Evolutionary conservation across 441 rosid genomes (phyloP), one percentile per base, ranked within the genome.

Genomic region (Daphne laureola): DNA sequence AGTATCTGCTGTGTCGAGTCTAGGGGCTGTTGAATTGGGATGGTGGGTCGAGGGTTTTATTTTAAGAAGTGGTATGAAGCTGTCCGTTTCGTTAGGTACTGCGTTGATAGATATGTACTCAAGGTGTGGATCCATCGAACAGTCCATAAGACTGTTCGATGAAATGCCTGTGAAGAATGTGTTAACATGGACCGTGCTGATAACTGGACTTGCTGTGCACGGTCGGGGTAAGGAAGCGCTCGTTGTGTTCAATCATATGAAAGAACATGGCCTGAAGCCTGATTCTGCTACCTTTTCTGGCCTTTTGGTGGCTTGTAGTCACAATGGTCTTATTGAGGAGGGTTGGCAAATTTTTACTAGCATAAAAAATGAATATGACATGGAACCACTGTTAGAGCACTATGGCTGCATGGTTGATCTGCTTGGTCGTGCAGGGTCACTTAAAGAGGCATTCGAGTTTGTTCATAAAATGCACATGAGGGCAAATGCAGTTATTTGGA

Each of bases 361-460:
- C 67, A 75, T 72, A 11, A 58, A 55, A 61, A 54, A 54, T 17
- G 71, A 64, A 12, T 55, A 57, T 47, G 56, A 58, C 4, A 45
- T 64, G 66, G 71, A 72, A 54, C 68, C 67, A 8, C 57, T 17
- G 9, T 45, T 69, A 0, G 74, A 71, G 47, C 76, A 75, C 43
- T 71, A 63, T 25, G 79, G 76, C 4, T 71, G 79, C 40, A 59
- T 75, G 65, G 74, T 75, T 40, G 80, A 75, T 63, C 56, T 72
- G 38, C 62, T 75, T 43, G 73, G 77, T 13, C 64, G 73, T 15
- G 72, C 75, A 1, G 71, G 75, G 41, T 17, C 58, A 63, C 45
- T 69, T 16, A 6, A 54, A 0, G 49, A 75, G 52, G 80, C 75
- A 5, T 69, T 60, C 43, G 66, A 72, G 2, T 72, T 75, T 49